Evolutionary conservation across 2,329 filamentous ascomycete species (phyloP).

Genomic region (Oidium heveae): DNA sequence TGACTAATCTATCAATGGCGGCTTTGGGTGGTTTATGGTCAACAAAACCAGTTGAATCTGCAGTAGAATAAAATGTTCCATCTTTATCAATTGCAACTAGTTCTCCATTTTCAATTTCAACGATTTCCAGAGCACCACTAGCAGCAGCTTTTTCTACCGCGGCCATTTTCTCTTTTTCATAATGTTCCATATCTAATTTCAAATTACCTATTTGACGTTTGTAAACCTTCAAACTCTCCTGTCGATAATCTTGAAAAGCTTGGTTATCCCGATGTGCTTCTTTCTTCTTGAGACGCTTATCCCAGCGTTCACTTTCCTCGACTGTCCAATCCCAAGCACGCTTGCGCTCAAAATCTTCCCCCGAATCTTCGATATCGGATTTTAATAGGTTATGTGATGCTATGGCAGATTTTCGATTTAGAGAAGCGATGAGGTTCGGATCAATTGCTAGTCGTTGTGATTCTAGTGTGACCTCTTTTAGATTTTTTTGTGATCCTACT

Average conservation of each 20-base stretch:
- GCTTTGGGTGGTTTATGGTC: constrained; percentile 73
- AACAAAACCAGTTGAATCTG: constrained; percentile 55
- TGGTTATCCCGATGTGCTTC: constrained; percentile 57
- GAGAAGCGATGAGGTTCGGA: constrained; percentile 46
- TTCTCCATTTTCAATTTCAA: constrained; percentile 88
- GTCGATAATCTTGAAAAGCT: constrained; percentile 69
- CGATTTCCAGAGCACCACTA: constrained; percentile 66
- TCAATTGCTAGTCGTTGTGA: constrained; percentile 57
- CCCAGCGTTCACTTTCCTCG: constrained; percentile 86
- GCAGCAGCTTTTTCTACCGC: constrained; percentile 68
- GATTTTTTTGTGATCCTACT: constrained; percentile 44
- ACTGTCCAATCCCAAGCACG: constrained; percentile 97
- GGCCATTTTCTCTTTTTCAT: constrained; percentile 64
- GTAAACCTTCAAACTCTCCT: constrained; percentile 79
- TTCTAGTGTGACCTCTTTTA: constrained; percentile 65
- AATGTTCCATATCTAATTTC: constrained; percentile 53
- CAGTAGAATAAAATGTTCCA: constrained; percentile 73
- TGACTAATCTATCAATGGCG: constrained; percentile 67
- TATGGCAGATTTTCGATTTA: constrained; percentile 69
- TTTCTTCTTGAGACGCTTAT: constrained; percentile 72
- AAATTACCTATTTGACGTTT: constrained; percentile 68
- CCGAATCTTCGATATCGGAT: constrained; percentile 61
- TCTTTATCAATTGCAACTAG: constrained; percentile 82
- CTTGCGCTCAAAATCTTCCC: constrained; percentile 91
- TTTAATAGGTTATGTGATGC: constrained; percentile 84